These are phyloP conservation scores for Diplogelasinospora grovesii DNA, from an alignment of 495 filamentous ascomycete species.

Conservation along the genomic window DNA sequence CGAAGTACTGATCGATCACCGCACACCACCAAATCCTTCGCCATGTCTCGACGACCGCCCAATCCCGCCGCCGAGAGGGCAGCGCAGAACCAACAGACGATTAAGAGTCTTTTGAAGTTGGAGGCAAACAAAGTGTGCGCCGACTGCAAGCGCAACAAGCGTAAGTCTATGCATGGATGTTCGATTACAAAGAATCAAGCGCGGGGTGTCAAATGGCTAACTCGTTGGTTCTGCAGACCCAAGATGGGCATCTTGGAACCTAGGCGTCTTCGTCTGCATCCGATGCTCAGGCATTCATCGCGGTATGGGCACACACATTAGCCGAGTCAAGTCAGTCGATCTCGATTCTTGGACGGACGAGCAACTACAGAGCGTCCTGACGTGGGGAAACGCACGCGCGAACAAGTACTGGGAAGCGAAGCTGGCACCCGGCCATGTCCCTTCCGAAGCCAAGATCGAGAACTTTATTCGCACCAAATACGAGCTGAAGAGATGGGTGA, in stretches of 20 bases:
- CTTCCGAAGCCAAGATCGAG: slow-evolving; percentile 97
- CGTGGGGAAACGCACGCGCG: slow-evolving; percentile 90
- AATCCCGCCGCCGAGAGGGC: slow-evolving; percentile 75
- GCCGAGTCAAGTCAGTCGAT: slow-evolving; percentile 94
- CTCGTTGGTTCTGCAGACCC: slow-evolving; percentile 54
- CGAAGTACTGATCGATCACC: too few relatives aligned
- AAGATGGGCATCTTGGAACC: slow-evolving; percentile 97
- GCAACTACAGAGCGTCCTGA: slow-evolving; percentile 83
- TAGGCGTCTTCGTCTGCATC: slow-evolving; percentile 94
- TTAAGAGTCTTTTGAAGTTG: slow-evolving; percentile 88
- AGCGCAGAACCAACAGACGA: slow-evolving; percentile 76
- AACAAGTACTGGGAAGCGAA: slow-evolving; percentile 99
- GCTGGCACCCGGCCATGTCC: slow-evolving; percentile 82
- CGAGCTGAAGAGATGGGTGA: slow-evolving; percentile 94
- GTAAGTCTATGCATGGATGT: slow-evolving; percentile 45
- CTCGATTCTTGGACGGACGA: slow-evolving; percentile 98
- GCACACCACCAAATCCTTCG: too few relatives aligned
- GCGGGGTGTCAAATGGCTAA: too few relatives aligned
- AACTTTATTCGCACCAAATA: slow-evolving; percentile 99
- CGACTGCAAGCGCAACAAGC: slow-evolving; percentile 98
- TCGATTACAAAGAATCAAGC: too few relatives aligned
- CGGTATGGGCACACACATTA: slow-evolving; percentile 98
- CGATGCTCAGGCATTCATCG: slow-evolving; percentile 97
- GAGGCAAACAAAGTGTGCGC: slow-evolving; percentile 94
- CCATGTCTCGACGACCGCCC: slow-evolving; percentile 82